Percentiles rank a stretch among this genome's conserved stretches.
These are phyloP conservation scores for Smallanthus sonchifolius DNA, from an alignment of 129 eudicot genomes.

Conservation along the genomic window DNA sequence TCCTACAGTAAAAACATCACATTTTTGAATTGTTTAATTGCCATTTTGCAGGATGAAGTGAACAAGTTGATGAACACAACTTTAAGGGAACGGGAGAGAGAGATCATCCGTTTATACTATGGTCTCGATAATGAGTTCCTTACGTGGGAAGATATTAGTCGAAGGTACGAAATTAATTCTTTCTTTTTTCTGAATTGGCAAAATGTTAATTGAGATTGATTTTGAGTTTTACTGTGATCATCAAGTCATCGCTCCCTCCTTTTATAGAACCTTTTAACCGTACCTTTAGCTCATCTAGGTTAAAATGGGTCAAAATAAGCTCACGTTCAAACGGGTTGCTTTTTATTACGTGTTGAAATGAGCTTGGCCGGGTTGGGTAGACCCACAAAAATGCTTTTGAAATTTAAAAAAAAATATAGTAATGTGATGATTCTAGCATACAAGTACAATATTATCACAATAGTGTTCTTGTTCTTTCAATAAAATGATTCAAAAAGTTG, in stretches of 20 bases:
- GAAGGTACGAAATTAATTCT: conserved; percentile 39
- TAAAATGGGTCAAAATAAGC: not conserved
- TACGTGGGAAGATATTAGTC: conserved; percentile 97
- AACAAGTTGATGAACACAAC: conserved; percentile 62
- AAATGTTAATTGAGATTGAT: too few relatives aligned
- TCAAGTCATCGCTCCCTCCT: not conserved
- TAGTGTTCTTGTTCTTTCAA: not conserved
- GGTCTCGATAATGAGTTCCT: conserved; percentile 91
- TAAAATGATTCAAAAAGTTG: not conserved
- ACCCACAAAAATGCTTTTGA: not conserved
- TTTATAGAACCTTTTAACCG: not conserved
- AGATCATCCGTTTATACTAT: conserved; percentile 76
- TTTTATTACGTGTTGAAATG: not conserved
- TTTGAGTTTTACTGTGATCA: too few relatives aligned
- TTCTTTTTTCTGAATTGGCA: not conserved
- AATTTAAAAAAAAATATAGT: not conserved
- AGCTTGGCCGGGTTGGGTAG: not conserved
- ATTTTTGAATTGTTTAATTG: not conserved
- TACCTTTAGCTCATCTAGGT: not conserved
- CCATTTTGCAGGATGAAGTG: conserved; percentile 77
- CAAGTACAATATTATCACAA: not conserved
- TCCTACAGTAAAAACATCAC: not conserved
- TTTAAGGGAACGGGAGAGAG: conserved; percentile 69
- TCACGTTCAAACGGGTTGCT: not conserved
- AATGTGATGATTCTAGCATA: not conserved